phyloP scores from a whole-genome alignment of 2,329 filamentous ascomycete genomes.

The Penicillium freii region DNA sequence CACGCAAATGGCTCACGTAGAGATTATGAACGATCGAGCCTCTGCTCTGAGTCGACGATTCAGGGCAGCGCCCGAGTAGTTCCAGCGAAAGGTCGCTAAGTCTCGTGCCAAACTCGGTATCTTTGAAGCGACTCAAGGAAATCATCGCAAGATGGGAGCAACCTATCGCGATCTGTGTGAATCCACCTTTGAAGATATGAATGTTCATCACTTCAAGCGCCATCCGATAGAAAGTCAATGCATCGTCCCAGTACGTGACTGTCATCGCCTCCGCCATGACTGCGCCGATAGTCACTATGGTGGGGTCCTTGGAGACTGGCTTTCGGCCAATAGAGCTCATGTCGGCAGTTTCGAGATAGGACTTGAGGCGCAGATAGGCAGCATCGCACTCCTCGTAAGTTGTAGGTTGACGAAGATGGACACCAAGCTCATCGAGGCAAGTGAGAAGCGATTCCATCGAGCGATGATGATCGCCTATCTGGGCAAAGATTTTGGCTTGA shows the following conservation, averaged over 20 bases:
- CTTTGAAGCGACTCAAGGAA: constrained; percentile 56
- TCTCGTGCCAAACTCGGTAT: constrained; percentile 54
- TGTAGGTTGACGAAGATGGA: constrained; percentile 63
- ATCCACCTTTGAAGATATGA: constrained; percentile 55
- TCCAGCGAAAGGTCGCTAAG: constrained; percentile 54
- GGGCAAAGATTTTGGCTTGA: constrained; percentile 73
- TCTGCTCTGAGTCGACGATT: constrained; percentile 55
- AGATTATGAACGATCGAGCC: constrained; percentile 58
- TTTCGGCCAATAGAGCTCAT: constrained; percentile 39
- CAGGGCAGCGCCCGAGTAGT: constrained; percentile 53
- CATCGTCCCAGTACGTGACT: constrained; percentile 60
- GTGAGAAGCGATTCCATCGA: constrained; percentile 70
- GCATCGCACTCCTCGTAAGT: constrained; percentile 75
- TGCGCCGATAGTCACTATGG: constrained; percentile 49
- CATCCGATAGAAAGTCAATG: constrained; percentile 58
- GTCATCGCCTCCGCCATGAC: constrained; percentile 59
- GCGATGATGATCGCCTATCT: constrained; percentile 67
- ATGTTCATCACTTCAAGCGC: constrained; percentile 58
- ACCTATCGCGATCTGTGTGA: constrained; percentile 58
- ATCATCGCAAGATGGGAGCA: constrained; percentile 60
- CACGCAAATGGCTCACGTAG: constrained; percentile 61
- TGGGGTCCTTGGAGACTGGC: constrained; percentile 44
- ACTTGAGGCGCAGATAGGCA: constrained; percentile 65
- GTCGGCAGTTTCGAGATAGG: constrained; percentile 60
- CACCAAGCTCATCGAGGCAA: constrained; percentile 67